Conservation (phyloP, 2,329 filamentous ascomycete genomes). For the Fragosphaeria purpurea region DNA sequence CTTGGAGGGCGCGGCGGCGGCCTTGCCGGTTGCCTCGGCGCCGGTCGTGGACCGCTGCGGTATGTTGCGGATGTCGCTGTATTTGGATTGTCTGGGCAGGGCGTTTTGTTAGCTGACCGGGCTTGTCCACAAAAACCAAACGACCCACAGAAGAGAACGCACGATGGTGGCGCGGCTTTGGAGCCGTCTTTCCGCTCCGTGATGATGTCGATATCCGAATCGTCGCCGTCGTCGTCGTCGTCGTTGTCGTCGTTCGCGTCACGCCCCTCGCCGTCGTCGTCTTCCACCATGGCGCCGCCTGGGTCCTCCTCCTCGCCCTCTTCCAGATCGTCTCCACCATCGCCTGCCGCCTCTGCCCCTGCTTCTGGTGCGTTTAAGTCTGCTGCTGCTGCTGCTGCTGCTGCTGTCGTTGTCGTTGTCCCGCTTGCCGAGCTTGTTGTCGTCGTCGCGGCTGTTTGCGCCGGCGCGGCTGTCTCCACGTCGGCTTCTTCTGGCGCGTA, state of each 20-base stretch:
- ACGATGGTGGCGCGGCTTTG: constrained; percentile 50
- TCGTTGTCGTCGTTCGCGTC: constrained; percentile 51
- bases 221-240: constrained; percentile 51
- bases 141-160: constrained; percentile 19
- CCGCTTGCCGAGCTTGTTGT: neutral
- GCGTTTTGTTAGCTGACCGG: too few relatives aligned
- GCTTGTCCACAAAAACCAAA: too few relatives aligned
- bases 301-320: constrained; percentile 57
- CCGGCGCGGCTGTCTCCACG: constrained; percentile 20
- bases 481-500: constrained; percentile 51
- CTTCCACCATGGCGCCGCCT: constrained; percentile 50
- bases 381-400: neutral
- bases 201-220: constrained; percentile 57
- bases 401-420: constrained; percentile 1
- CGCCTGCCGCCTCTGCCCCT: neutral
- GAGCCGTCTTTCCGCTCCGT: constrained; percentile 56
- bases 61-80: constrained; percentile 57
- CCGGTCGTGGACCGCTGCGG: constrained; percentile 48
- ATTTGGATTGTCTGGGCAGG: constrained; percentile 44
- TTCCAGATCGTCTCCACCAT: constrained; percentile 44
- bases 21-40: constrained; percentile 35
- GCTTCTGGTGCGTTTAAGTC: constrained; percentile 3
- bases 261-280: constrained; percentile 26
- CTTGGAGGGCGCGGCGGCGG: constrained; percentile 32
- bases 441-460: constrained; percentile 9